phyloP scores from a whole-genome alignment of 106 monocot genomes.

The Phalaenopsis equestris region DNA sequence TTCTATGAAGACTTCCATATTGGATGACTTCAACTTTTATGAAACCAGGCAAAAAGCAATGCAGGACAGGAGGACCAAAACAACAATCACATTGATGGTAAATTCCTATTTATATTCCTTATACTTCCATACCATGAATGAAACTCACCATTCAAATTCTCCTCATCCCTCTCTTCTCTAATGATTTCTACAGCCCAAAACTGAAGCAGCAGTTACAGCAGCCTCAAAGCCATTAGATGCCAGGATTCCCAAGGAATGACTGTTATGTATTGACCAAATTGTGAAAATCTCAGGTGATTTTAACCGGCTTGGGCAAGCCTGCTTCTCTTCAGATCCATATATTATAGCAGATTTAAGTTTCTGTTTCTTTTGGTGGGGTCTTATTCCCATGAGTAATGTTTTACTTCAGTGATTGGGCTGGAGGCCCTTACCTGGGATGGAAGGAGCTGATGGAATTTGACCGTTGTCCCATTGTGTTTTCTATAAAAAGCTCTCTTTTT shows the following conservation, averaged over 20 bases:
- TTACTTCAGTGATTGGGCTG: constrained; percentile 1
- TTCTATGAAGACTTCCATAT: constrained; percentile 65
- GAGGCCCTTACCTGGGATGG: not conserved
- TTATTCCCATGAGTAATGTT: not conserved
- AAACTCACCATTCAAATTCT: not conserved
- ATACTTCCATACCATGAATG: not conserved
- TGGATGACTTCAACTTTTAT: constrained; percentile 82
- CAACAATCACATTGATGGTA: constrained; percentile 21
- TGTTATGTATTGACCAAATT: not conserved
- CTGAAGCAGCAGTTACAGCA: constrained; percentile 20
- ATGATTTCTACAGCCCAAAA: constrained; percentile 22
- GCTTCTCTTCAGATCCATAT: too few species aligned
- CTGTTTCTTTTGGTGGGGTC: not conserved
- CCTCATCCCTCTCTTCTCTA: not conserved
- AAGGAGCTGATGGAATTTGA: not conserved
- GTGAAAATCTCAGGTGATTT: not conserved
- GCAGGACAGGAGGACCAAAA: constrained; percentile 61
- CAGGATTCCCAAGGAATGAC: not conserved
- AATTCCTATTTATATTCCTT: not conserved
- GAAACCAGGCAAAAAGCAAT: constrained; percentile 79
- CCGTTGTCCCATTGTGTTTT: not conserved
- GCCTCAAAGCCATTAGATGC: constrained; percentile 13
- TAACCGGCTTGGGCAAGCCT: not conserved
- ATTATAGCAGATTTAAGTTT: not conserved
- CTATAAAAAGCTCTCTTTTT: not conserved